Evolutionary conservation across 164 flowering plant genomes (phyloP).

Genomic region (Sextonia rubra): DNA sequence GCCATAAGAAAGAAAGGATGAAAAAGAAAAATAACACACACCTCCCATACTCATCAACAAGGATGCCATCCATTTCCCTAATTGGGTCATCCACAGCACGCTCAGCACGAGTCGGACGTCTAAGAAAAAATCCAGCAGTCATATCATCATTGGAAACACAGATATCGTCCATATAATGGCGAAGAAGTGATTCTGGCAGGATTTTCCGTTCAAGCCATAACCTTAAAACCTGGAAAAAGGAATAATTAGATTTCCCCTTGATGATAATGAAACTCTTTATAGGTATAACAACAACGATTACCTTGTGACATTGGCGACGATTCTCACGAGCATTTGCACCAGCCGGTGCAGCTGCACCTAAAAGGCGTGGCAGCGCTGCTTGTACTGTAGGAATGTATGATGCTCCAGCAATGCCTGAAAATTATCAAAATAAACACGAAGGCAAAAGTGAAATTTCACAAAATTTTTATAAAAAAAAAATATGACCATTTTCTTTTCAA

Average conservation of each 20-base stretch:
- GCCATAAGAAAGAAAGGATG: not conserved
- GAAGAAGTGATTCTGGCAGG: constrained; percentile 74
- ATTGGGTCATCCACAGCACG: constrained; percentile 96
- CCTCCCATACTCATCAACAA: constrained; percentile 99
- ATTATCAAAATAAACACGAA: not conserved
- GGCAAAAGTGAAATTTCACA: not conserved
- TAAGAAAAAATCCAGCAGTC: constrained; percentile 42
- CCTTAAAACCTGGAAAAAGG: constrained; percentile 59
- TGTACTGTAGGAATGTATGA: constrained; percentile 87
- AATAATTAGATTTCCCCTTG: constrained; percentile 3
- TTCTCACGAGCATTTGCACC: constrained; percentile 89
- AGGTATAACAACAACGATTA: constrained; percentile 11
- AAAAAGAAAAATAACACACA: constrained; percentile 20
- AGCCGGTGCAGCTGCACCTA: constrained; percentile 92
- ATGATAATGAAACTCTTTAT: not conserved
- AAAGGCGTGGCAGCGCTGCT: constrained; percentile 88
- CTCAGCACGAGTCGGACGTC: constrained; percentile 86
- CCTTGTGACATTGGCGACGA: constrained; percentile 96
- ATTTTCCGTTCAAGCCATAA: constrained; percentile 97
- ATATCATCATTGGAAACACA: constrained; percentile 67
- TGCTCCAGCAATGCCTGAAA: constrained; percentile 86
- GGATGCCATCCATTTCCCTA: constrained; percentile 98
- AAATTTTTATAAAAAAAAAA: no score
- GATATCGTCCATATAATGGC: constrained; percentile 81
- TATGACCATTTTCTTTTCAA: not conserved